phyloP scores from a whole-genome alignment of 2,329 filamentous ascomycete species.

The Metarhizium brunneum region DNA sequence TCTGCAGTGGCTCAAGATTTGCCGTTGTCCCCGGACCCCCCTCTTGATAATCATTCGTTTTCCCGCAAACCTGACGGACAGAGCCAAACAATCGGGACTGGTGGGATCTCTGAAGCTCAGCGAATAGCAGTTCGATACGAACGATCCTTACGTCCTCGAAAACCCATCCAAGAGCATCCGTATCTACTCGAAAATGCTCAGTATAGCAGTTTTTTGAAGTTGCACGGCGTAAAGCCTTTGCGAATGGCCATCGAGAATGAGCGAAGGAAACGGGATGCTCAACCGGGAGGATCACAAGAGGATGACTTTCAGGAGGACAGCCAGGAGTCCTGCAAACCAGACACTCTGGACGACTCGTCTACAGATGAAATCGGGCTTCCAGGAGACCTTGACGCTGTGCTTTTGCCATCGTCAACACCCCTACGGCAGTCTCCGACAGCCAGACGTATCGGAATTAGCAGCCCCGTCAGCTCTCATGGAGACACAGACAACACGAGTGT shows the following conservation, averaged over 20 bases:
- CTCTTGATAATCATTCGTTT: background rate
- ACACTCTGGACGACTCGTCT: slow-evolving; percentile 24
- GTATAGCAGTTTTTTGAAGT: slow-evolving; percentile 43
- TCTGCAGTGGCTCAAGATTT: background rate
- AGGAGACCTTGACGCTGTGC: slow-evolving; percentile 12
- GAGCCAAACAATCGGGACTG: background rate
- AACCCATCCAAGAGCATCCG: slow-evolving; percentile 52
- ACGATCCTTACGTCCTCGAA: slow-evolving; percentile 47
- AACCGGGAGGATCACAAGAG: slow-evolving; percentile 44
- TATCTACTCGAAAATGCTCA: slow-evolving; percentile 47
- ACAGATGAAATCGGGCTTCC: slow-evolving; percentile 9
- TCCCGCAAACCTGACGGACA: slow-evolving; percentile 9
- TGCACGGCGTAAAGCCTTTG: slow-evolving; percentile 45
- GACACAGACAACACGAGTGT: slow-evolving; percentile 29
- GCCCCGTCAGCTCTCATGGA: slow-evolving; percentile 22
- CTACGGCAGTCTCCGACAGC: slow-evolving; percentile 17
- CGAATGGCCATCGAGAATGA: slow-evolving; percentile 27
- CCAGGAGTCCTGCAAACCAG: slow-evolving; percentile 27
- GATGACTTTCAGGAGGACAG: slow-evolving; percentile 43
- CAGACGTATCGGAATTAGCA: slow-evolving; percentile 19
- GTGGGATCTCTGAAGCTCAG: slow-evolving; percentile 8
- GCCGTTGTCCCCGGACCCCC: background rate
- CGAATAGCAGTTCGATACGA: slow-evolving; percentile 25
- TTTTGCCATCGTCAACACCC: slow-evolving; percentile 19
- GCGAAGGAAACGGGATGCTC: slow-evolving; percentile 29